Evolutionary conservation across 2,329 filamentous ascomycete species (phyloP).

Genomic region (Hymenoscyphus occultus): DNA sequence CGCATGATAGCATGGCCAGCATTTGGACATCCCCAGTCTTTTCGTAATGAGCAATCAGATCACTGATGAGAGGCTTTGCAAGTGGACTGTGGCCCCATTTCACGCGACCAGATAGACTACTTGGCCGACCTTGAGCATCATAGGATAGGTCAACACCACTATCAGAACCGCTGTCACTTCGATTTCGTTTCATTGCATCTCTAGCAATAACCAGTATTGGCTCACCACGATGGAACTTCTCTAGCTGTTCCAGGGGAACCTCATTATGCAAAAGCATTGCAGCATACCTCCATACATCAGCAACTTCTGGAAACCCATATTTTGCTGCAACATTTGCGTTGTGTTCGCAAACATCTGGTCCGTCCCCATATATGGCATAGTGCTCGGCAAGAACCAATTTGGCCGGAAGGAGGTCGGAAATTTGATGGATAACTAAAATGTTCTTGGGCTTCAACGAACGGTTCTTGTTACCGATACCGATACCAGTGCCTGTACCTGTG

Average conservation of each 20-base stretch:
- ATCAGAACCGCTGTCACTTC: constrained; percentile 43
- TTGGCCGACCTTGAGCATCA: constrained; percentile 32
- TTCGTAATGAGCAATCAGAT: constrained; percentile 64
- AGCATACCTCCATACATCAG: constrained; percentile 80
- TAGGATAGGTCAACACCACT: constrained; percentile 48
- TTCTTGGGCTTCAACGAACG: constrained; percentile 53
- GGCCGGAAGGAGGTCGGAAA: constrained; percentile 71
- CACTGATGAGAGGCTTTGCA: constrained; percentile 57
- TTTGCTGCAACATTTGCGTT: constrained; percentile 77
- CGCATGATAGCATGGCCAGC: constrained; percentile 68
- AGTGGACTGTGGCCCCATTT: constrained; percentile 68
- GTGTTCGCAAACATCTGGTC: constrained; percentile 75
- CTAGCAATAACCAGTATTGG: constrained; percentile 63
- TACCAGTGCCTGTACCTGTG: constrained; percentile 55
- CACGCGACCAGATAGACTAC: constrained; percentile 53
- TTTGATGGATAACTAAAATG: constrained; percentile 68
- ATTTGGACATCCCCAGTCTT: constrained; percentile 63
- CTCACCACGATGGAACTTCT: constrained; percentile 51
- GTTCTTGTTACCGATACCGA: constrained; percentile 35
- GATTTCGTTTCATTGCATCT: constrained; percentile 48
- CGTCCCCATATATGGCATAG: constrained; percentile 82
- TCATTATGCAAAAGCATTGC: constrained; percentile 74
- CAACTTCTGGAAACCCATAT: constrained; percentile 67
- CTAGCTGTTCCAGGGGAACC: constrained; percentile 65
- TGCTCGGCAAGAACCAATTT: constrained; percentile 72